These are phyloP conservation scores for Centella asiatica DNA, from an alignment of 129 eudicot genomes.

Conservation along the genomic window DNA sequence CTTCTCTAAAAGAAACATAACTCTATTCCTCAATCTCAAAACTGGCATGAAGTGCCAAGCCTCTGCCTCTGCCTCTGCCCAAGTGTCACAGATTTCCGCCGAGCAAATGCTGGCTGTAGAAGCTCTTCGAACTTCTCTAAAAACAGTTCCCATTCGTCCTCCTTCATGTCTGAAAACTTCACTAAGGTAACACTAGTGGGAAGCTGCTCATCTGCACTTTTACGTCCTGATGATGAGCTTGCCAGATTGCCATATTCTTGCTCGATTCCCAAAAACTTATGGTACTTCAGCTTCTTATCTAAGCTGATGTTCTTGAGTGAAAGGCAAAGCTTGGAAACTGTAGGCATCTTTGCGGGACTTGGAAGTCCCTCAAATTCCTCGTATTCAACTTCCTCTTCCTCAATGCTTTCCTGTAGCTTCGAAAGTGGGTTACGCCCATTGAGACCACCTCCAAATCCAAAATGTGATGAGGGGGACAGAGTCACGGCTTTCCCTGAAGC, in stretches of 20 bases:
- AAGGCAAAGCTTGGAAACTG: conserved; percentile 44
- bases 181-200: conserved; percentile 19
- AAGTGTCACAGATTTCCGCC: conserved; percentile 10
- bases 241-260: conserved; percentile 35
- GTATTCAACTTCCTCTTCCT: conserved; percentile 31
- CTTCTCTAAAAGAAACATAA: conserved; percentile 14
- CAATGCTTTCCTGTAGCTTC: conserved; percentile 54
- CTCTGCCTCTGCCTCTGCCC: conserved; percentile 26
- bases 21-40: conserved; percentile 26
- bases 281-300: conserved; percentile 41
- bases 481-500: conserved; percentile 20
- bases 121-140: conserved; percentile 30
- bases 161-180: conserved; percentile 23
- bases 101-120: conserved; percentile 14
- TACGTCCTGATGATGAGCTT: conserved; percentile 53
- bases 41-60: conserved; percentile 38
- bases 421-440: conserved; percentile 46
- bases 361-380: conserved; percentile 2
- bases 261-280: conserved; percentile 25
- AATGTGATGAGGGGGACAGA: conserved; percentile 22
- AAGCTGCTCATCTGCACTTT: conserved; percentile 17
- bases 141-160: conserved; percentile 32
- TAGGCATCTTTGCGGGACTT: conserved; percentile 13
- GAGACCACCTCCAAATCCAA: conserved; percentile 28
- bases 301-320: conserved; percentile 38